Evolutionary conservation across 345 rosid genomes (phyloP).

Genomic region (Melastoma malabathricum): DNA sequence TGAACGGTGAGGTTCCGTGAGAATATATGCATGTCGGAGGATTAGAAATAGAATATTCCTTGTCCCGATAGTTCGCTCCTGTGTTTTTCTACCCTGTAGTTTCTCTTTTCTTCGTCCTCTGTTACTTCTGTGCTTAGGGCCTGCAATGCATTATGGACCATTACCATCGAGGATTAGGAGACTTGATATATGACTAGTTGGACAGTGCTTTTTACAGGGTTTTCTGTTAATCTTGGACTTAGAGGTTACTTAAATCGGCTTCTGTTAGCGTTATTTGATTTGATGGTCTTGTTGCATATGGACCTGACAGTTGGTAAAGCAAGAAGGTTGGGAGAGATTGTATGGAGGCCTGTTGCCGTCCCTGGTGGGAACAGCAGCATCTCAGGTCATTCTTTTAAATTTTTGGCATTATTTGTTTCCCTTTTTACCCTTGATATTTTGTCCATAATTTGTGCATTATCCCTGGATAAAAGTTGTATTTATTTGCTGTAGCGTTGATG

Average conservation of each 20-base stretch:
- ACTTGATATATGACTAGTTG: no score
- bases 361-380: conserved; percentile 77
- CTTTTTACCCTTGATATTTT: neutral
- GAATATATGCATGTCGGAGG: no score
- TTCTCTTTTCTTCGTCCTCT: neutral
- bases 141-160: no score
- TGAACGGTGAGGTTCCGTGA: no score
- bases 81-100: neutral
- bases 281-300: neutral
- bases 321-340: conserved; percentile 89
- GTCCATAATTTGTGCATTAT: neutral
- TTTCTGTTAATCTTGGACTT: no score
- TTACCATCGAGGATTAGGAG: no score
- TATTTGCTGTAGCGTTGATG: neutral
- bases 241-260: no score
- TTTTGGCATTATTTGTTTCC: conserved; percentile 3
- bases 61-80: neutral
- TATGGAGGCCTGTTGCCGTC: conserved; percentile 87
- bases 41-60: no score
- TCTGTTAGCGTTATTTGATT: neutral
- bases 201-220: no score
- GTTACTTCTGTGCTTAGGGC: neutral
- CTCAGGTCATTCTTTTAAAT: conserved; percentile 47
- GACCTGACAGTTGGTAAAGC: conserved; percentile 53
- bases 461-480: neutral